Evolutionary conservation across 441 rosid genomes (phyloP).

Genomic region (Rhodomyrtus psidioides): DNA sequence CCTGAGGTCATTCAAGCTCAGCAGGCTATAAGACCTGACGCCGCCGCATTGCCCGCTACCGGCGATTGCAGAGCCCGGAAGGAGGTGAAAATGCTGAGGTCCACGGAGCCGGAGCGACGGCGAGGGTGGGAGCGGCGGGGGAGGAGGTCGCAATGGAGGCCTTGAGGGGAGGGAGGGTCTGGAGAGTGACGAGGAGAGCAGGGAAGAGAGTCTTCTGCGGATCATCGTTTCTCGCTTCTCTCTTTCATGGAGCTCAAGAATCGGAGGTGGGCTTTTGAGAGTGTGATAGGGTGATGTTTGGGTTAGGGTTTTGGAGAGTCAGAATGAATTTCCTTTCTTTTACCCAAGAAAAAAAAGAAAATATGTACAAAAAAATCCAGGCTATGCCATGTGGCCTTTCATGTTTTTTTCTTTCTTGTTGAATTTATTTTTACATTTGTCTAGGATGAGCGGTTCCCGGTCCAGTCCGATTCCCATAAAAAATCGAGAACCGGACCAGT

Average conservation of each 20-base stretch:
- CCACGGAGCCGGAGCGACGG: not conserved
- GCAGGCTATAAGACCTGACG: constrained; percentile 47
- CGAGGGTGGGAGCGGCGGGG: not conserved
- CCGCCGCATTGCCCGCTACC: constrained; percentile 11
- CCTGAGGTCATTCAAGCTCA: constrained; percentile 81
- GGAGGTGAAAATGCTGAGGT: constrained; percentile 4
- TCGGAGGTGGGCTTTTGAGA: not conserved
- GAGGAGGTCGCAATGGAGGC: constrained; percentile 2
- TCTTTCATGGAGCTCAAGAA: not conserved
- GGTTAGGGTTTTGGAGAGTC: too few species aligned
- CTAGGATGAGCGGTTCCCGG: too few species aligned
- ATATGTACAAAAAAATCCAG: too few species aligned
- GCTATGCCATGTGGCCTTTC: too few species aligned
- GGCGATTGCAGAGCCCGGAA: constrained; percentile 7
- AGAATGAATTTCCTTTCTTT: too few species aligned
- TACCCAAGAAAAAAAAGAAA: too few species aligned
- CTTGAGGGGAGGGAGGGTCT: constrained; percentile 6
- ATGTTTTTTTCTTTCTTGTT: too few species aligned
- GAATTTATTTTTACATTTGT: too few species aligned
- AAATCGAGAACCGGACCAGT: too few species aligned
- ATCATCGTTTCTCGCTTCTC: constrained; percentile 24
- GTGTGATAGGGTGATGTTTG: too few species aligned
- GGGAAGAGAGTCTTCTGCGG: constrained; percentile 36
- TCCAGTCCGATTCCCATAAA: too few species aligned
- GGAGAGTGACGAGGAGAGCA: constrained; percentile 32